Base-by-base conservation (phyloP, 2,329 filamentous ascomycete genomes). In the Paraconiothyrium sp. region DNA sequence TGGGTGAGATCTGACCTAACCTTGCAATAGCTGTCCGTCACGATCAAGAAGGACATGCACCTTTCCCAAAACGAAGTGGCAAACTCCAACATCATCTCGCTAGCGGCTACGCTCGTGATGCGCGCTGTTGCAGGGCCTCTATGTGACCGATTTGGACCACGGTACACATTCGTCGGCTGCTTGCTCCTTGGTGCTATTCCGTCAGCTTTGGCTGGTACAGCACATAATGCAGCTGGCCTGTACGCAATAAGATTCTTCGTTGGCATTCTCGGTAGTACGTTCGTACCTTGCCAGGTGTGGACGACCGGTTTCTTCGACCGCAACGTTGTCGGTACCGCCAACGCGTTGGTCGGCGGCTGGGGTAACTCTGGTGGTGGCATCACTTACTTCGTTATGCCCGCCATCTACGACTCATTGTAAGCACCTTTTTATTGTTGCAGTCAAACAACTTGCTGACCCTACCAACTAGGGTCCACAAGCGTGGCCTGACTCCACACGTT, bases 351-450 rank as follows among this genome's bases (percentile, higher is more conserved):
- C 1, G 94, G 89, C 46, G 94, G 94, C 14, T 90, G 92, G 82
- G 94, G 93, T 55, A 97, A 97, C 70, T 87, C 92, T 30, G 93
- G 94, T 61, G 94, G 93, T 65, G 94, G 94, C 59, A 91, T 97
- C 67, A 97, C 93, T 1, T 97, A 97, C 81, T 96, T 97, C 77
- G 87, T 94, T 70, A 97, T 97, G 93, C 93, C 94, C 1, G 92
- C 92, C 5, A 89, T 97, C 60, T 95, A 90, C 78, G 90, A 96
- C 78, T 92, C 91, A 0, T 83, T 97, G 24, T 56, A 56, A 47
- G 54, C 43, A 54, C 9, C 0, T 20, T 22, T n/a, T 2, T 1
- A 3, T 10, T 27, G 16, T 10, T 13, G 14, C 37, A 24, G 27
- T 37, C 7, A 10, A 37, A 20, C 2, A 4, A 47, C 30, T 20